phyloP scores from a whole-genome alignment of 108 stramenopile species.

The Skeletonema marinoi region DNA sequence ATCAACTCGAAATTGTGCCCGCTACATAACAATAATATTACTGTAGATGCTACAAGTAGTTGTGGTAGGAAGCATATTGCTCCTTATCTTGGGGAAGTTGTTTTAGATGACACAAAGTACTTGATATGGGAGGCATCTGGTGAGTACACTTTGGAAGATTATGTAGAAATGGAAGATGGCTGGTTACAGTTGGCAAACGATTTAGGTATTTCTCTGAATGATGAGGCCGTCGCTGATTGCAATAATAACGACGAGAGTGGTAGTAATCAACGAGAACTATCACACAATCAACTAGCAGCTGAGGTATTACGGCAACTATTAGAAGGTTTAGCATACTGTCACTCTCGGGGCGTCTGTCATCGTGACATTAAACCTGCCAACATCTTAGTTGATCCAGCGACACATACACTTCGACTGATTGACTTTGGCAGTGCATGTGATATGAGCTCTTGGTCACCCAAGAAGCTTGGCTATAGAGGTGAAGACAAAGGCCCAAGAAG shows the following conservation, averaged over 20 bases:
- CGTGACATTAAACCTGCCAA: conserved; percentile 33
- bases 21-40: background rate
- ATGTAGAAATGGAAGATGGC: conserved; percentile 40
- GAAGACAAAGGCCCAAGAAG: conserved; percentile 40
- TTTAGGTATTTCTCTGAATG: conserved; percentile 10
- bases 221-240: background rate
- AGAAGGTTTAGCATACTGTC: conserved; percentile 42
- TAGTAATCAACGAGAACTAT: background rate
- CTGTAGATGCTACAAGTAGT: background rate
- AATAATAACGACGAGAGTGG: background rate
- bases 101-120: conserved; percentile 16
- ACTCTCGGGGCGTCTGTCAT: conserved; percentile 38
- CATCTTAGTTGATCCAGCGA: conserved; percentile 7
- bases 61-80: conserved; percentile 18
- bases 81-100: conserved; percentile 36
- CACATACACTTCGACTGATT: conserved; percentile 35
- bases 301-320: conserved; percentile 36
- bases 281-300: conserved; percentile 24
- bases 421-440: conserved; percentile 49
- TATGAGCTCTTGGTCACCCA: conserved; percentile 41
- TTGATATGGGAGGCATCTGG: conserved; percentile 40
- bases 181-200: conserved; percentile 30
- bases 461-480: conserved; percentile 38
- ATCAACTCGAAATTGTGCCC: conserved; percentile 32
- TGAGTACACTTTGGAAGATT: conserved; percentile 41